Percentiles rank a stretch among this genome's conserved stretches.
Conservation (phyloP, 164 flowering plant genomes). For the Litsea cubeba region DNA sequence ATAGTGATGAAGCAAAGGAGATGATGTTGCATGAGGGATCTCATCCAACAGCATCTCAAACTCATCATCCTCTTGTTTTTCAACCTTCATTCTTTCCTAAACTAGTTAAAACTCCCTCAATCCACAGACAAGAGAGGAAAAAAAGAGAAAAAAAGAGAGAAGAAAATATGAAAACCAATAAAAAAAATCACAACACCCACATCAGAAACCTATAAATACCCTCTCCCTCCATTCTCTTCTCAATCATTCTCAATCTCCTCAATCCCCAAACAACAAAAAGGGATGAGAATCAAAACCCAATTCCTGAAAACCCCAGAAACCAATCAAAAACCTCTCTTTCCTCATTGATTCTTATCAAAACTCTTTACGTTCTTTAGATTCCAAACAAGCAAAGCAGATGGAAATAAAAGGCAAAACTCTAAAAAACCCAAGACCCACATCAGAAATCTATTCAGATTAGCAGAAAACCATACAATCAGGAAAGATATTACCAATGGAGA, state of each 20-base stretch:
- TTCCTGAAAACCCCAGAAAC: neutral
- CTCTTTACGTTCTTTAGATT: no score
- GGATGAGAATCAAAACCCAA: constrained; percentile 2
- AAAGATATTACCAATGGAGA: constrained; percentile 15
- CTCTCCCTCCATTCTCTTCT: no score
- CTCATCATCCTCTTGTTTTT: constrained; percentile 24
- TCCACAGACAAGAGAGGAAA: neutral
- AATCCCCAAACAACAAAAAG: neutral
- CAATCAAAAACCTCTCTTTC: neutral
- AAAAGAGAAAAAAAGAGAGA: neutral
- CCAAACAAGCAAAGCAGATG: no score
- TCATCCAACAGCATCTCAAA: constrained; percentile 33
- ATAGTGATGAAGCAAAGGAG: constrained; percentile 19
- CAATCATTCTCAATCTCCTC: neutral
- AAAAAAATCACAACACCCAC: constrained; percentile 20
- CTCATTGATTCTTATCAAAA: no score
- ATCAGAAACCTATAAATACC: constrained; percentile 7
- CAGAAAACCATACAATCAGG: constrained; percentile 17
- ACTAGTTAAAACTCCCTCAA: neutral
- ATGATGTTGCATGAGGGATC: constrained; percentile 35
- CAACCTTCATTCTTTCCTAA: constrained; percentile 21
- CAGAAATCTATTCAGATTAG: constrained; percentile 10
- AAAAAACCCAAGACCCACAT: constrained; percentile 20
- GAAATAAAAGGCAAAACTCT: neutral
- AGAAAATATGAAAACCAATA: neutral